Percentiles rank a stretch among this genome's conserved stretches.
Evolutionary conservation across 164 flowering plant species (phyloP).

Genomic region (Annona cherimola): DNA sequence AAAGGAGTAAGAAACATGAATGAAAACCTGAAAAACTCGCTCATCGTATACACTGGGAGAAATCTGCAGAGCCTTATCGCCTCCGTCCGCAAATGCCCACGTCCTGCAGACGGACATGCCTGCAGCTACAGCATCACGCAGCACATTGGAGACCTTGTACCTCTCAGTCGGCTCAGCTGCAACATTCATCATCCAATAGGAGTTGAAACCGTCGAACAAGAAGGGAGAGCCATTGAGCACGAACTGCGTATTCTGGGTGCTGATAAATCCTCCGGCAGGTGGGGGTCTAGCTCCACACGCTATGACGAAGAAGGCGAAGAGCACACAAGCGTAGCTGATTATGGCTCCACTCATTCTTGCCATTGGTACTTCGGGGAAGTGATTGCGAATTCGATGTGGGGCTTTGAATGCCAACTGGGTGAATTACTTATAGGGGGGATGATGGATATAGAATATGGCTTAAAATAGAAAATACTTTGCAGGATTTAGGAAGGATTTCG

Average conservation of each 20-base stretch:
- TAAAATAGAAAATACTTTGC: constrained; percentile 4
- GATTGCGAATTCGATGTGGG: background rate
- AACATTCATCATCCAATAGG: constrained; percentile 34
- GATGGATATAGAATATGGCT: background rate
- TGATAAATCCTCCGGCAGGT: constrained; percentile 12
- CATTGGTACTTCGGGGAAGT: background rate
- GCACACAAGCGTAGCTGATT: background rate
- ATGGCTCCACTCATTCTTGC: background rate
- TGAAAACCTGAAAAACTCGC: constrained; percentile 18
- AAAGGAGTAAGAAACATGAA: background rate
- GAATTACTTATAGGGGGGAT: background rate
- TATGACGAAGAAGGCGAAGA: constrained; percentile 1
- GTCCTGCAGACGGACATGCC: constrained; percentile 27
- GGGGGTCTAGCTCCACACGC: constrained; percentile 12
- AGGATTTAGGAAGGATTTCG: constrained; percentile 7
- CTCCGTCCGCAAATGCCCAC: constrained; percentile 34
- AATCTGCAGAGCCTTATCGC: constrained; percentile 20
- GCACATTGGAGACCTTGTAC: constrained; percentile 19
- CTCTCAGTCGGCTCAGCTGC: constrained; percentile 26
- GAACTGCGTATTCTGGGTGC: constrained; percentile 13
- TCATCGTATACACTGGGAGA: constrained; percentile 31
- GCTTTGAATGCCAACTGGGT: background rate
- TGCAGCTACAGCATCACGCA: constrained; percentile 17
- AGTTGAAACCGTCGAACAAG: constrained; percentile 29
- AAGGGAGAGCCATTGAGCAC: constrained; percentile 23